Base-by-base conservation (phyloP, 768 basidiomycete genomes). In the Cystobasidium onofrii region DNA sequence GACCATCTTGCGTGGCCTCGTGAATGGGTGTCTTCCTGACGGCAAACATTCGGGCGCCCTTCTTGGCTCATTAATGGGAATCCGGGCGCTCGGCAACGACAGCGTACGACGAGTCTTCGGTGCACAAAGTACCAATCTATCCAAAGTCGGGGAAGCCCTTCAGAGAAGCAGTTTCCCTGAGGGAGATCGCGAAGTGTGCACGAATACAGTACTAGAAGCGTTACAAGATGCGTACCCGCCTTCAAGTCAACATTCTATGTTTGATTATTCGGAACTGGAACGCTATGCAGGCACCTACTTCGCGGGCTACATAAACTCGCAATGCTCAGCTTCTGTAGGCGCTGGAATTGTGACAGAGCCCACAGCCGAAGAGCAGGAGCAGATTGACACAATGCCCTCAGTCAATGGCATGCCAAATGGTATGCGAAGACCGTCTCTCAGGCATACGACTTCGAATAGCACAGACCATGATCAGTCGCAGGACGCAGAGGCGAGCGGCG, bases 1-100 rank as follows among this genome's bases (percentile, higher is more conserved):
- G 80, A 96, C 95, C 0, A 87, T 98, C 1, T 84, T 96, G 1
- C 85, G 93, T 13, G 92, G 93, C 0, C 86, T 98, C 1, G 85
- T 75, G 20, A 57, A n/a, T 25, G 69, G 69, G 3, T 71, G 54
- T 27, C 54, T 46, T n/a, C 34, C 69, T 9, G 73, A 74, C n/a
- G 34, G 34, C 10, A 27, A 36, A 6, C 66, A 70, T 39, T 20
- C 74, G 12, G 41, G 43, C 13, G 39, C 73, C 1, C 61, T 75
- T 13, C 29, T 75, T 12, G 75, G 75, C 15, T 73, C 75, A 12
- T 20, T 75, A 25, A 60, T 73, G 34, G 75, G 73, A n/a, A 46
- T 75, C 17, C 52, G 39, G 20, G 72, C 74, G 41, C 63, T 75
- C 9, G 75, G 75, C 13, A 27, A 33, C 15, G 75, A 75, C 27